These are phyloP conservation scores for Ormosia semicastrata DNA, from an alignment of 306 rosid genomes.

Conservation along the genomic window DNA sequence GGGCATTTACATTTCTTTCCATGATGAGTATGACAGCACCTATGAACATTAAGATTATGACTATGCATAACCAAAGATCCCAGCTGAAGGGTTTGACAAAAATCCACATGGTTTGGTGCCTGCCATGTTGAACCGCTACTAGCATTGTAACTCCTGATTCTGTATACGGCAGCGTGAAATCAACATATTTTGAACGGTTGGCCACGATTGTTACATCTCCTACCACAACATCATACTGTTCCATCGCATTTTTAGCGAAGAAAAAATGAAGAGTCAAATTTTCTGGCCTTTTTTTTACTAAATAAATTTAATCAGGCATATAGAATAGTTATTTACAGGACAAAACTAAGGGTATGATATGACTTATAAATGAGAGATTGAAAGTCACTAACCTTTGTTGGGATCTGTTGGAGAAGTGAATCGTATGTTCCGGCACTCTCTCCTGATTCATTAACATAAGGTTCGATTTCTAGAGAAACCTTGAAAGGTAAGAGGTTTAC, in stretches of 20 bases:
- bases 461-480: conserved; percentile 18
- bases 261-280: not conserved
- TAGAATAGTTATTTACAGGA: not conserved
- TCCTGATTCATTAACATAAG: not conserved
- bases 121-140: conserved; percentile 12
- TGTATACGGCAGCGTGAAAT: conserved; percentile 36
- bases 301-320: no score
- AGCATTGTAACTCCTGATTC: conserved; percentile 31
- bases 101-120: conserved; percentile 32
- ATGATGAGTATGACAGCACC: conserved; percentile 27
- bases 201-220: conserved; percentile 37
- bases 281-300: not conserved
- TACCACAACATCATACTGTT: conserved; percentile 35
- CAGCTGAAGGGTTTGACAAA: conserved; percentile 37
- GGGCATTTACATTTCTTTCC: conserved; percentile 26
- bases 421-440: conserved; percentile 25
- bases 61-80: conserved; percentile 38
- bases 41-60: conserved; percentile 11
- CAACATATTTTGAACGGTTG: conserved; percentile 22
- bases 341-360: no score
- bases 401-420: conserved; percentile 25
- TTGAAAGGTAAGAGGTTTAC: conserved; percentile 4
- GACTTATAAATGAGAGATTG: not conserved
- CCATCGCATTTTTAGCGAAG: not conserved
- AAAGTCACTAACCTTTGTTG: conserved; percentile 14